A percentile compares a stretch with the other conserved stretches of the same genome.
These are phyloP conservation scores for Lichenothelia convexa DNA, from an alignment of 495 filamentous ascomycete genomes.

Conservation along the genomic window DNA sequence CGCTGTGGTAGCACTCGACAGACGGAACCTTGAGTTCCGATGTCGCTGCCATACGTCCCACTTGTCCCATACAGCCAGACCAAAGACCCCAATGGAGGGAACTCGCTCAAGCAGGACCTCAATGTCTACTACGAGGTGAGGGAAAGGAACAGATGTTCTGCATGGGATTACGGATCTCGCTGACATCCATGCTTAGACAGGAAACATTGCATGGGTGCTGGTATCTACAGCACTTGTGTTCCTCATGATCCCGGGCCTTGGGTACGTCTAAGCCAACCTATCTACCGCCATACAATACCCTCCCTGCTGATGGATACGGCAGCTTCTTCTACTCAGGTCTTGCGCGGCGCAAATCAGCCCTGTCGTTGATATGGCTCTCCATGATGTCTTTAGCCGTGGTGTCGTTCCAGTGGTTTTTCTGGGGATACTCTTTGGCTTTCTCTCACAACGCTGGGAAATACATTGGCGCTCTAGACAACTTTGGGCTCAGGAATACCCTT, in stretches of 20 bases:
- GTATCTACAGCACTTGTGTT: constrained; percentile 75
- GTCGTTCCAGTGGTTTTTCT: constrained; percentile 98
- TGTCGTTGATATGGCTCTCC: constrained; percentile 92
- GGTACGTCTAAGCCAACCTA: constrained; percentile 25
- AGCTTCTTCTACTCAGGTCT: constrained; percentile 97
- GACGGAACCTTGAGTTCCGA: too few species aligned
- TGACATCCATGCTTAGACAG: constrained; percentile 39
- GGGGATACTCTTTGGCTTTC: constrained; percentile 91
- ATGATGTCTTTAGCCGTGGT: constrained; percentile 85
- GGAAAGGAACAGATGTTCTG: constrained; percentile 9
- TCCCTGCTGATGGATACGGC: background rate
- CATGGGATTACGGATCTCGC: constrained; percentile 1
- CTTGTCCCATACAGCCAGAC: constrained; percentile 38
- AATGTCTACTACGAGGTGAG: constrained; percentile 70
- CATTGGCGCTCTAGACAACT: constrained; percentile 72
- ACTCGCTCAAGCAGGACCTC: constrained; percentile 54
- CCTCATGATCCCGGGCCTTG: constrained; percentile 96
- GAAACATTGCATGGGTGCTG: constrained; percentile 87
- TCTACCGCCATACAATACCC: background rate
- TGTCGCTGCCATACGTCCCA: constrained; percentile 10
- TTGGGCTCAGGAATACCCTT: constrained; percentile 69
- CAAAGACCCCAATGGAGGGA: constrained; percentile 40
- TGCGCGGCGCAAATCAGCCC: constrained; percentile 86
- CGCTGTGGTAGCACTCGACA: too few species aligned
- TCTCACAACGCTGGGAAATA: constrained; percentile 66